Base-by-base conservation (phyloP, 2,329 filamentous ascomycete genomes). In the Didymella glomerata region DNA sequence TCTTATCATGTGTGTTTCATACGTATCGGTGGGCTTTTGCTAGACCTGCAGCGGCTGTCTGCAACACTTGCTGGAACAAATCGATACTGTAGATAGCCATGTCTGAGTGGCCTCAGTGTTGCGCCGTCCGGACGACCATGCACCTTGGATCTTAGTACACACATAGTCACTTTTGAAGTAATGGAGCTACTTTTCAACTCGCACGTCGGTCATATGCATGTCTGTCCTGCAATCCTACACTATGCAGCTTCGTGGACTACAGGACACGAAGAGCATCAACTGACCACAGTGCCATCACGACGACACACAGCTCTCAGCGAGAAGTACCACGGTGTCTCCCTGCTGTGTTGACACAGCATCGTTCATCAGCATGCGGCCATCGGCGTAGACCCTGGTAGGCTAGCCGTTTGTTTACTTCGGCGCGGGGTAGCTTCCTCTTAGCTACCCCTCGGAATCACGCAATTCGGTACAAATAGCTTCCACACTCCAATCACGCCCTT, bases 371-470 rank as follows among this genome's bases (percentile, higher is more conserved):
- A 30, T 7, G 16, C 13, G 25, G 27, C 20, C 51, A 36, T 24
- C 38, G 38, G 44, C 40, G 40, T 28, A 25, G 46, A 54, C 49
- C 45, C 56, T 54, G 48, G 54, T 45, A 48, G 51, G 18, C 51
- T 52, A 53, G 44, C 55, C 55, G 22, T 45, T 53, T 57, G 55
- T 53, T 53, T 58, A 49, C 40, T 38, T 50, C 18, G 40, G 49
- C 55, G 55, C 49, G 49, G 56, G 49, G 50, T 58, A 49, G 48
- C 54, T 54, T 30, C 42, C 34, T n/a, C 2, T 30, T 27, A 56
- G 38, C 53, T 54, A 41, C 49, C 49, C 56, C 56, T 48, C 56
- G 11, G 27, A 28, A 54, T 53, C 49, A 58, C 56, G 56, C 52
- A 48, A 41, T 54, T 54, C 49, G 44, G 55, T 51, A 51, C 47